A percentile compares a stretch with the other conserved stretches of the same genome.
Conservation (phyloP, 805 yeast species). For the Kazachstania psychrophila region DNA sequence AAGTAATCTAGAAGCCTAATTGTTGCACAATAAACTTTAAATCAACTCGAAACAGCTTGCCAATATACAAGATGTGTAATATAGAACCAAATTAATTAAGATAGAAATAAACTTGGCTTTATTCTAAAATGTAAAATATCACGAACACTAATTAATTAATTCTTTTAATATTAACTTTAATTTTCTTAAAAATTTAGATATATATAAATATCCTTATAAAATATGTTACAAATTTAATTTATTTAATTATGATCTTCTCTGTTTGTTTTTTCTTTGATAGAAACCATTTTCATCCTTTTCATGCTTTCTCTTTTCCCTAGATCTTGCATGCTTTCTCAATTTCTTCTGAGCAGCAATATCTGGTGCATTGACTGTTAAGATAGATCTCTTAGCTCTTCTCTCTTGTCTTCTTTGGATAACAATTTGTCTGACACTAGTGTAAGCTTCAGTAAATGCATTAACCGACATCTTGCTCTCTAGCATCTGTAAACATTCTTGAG, state of each 20-base stretch:
- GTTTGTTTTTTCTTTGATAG: slow-evolving; percentile 56
- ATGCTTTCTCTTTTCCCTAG: slow-evolving; percentile 67
- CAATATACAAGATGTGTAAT: no score
- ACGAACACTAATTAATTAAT: no score
- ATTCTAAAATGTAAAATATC: no score
- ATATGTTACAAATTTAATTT: neutral
- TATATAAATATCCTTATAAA: neutral
- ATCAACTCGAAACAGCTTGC: no score
- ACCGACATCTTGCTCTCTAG: slow-evolving; percentile 64
- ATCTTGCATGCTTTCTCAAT: slow-evolving; percentile 62
- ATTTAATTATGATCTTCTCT: slow-evolving; percentile 16
- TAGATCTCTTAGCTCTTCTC: slow-evolving; percentile 66
- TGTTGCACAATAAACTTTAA: no score
- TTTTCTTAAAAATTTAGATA: no score
- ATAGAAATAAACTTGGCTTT: no score
- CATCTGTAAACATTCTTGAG: slow-evolving; percentile 59
- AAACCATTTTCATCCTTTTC: slow-evolving; percentile 70
- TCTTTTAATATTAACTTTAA: no score
- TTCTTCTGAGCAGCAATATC: slow-evolving; percentile 73
- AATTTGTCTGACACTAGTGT: slow-evolving; percentile 51
- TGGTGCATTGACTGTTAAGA: slow-evolving; percentile 68
- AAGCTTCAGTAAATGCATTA: slow-evolving; percentile 52
- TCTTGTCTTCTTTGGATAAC: slow-evolving; percentile 61
- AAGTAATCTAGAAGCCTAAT: no score
- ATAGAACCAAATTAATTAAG: no score